Percentiles rank a stretch among this genome's conserved stretches.
Evolutionary conservation across 345 rosid species (phyloP).

Genomic region (Geranium rotundifolium): DNA sequence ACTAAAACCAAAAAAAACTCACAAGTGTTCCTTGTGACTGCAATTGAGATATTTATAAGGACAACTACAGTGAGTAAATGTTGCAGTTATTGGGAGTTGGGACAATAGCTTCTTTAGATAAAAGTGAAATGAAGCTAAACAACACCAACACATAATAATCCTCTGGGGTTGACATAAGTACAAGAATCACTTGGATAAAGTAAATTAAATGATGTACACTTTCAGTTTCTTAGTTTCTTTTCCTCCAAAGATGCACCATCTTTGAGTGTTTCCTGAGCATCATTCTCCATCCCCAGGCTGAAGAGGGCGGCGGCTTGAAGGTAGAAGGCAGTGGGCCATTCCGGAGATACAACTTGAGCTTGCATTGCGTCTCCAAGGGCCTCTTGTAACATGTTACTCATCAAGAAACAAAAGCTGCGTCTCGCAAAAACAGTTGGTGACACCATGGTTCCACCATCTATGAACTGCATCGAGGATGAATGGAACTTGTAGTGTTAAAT

Average conservation of each 20-base stretch:
- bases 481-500: too few species aligned
- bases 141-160: neutral
- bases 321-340: constrained; percentile 12
- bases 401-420: constrained; percentile 8
- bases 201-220: neutral
- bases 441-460: constrained; percentile 9
- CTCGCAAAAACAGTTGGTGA: constrained; percentile 12
- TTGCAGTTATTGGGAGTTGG: neutral
- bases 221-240: constrained; percentile 4
- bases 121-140: neutral
- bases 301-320: constrained; percentile 10
- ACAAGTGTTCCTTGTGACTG: neutral
- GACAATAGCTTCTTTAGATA: neutral
- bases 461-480: constrained; percentile 4
- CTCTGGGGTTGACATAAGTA: neutral
- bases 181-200: neutral
- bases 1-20: neutral
- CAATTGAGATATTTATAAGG: neutral
- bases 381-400: constrained; percentile 5
- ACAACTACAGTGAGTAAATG: neutral
- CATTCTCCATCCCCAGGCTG: constrained; percentile 10
- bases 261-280: constrained; percentile 11
- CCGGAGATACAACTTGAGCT: constrained; percentile 9
- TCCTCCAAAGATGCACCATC: constrained; percentile 9
- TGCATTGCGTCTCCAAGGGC: constrained; percentile 13